phyloP scores from a whole-genome alignment of 169 alveolate species.

The Sarcocystis neurona region DNA sequence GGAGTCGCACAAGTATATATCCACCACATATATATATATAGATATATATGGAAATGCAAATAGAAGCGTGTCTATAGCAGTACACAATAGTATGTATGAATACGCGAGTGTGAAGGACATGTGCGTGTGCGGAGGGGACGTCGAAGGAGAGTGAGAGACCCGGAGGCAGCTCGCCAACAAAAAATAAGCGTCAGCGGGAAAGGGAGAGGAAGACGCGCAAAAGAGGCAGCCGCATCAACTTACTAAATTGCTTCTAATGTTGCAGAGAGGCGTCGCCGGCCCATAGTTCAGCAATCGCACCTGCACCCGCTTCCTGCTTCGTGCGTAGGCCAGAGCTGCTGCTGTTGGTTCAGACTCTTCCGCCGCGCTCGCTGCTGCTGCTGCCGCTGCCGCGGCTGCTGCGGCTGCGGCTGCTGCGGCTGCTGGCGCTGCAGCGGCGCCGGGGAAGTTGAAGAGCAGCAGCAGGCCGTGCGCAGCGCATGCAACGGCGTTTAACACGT shows the following conservation, averaged over 20 bases:
- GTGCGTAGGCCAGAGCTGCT: neutral
- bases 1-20: too few relatives aligned
- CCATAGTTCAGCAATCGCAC: neutral
- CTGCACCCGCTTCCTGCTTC: neutral
- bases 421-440: neutral
- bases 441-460: neutral
- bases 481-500: conserved; percentile 1
- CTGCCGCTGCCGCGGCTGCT: neutral
- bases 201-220: too few relatives aligned
- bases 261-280: neutral
- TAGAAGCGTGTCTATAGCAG: too few relatives aligned
- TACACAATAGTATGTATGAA: too few relatives aligned
- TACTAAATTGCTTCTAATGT: neutral
- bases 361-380: neutral
- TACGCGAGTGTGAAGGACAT: too few relatives aligned
- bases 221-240: too few relatives aligned
- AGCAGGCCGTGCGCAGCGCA: neutral
- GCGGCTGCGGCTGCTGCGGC: neutral
- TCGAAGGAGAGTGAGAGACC: too few relatives aligned
- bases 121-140: too few relatives aligned
- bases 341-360: neutral
- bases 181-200: too few relatives aligned
- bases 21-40: too few relatives aligned
- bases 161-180: too few relatives aligned
- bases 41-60: too few relatives aligned